phyloP scores from a whole-genome alignment of 371 early-diverging fungal species.

The Rhizomucor pusillus region DNA sequence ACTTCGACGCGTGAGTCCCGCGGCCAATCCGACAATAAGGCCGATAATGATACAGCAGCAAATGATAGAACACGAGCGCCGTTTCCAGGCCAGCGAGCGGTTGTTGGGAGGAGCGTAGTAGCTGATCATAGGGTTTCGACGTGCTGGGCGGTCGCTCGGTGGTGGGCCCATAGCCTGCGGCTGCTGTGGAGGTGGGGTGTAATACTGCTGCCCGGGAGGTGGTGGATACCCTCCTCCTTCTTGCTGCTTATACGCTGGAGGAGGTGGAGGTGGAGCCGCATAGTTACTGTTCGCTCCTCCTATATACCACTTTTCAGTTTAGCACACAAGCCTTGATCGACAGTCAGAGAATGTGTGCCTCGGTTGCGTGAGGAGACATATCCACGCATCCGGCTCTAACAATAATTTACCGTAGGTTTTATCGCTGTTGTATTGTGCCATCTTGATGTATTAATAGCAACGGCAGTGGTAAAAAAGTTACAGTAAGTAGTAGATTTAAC shows the following conservation, averaged over 20 bases:
- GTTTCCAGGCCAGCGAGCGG: conserved; percentile 20
- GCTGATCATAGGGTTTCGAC: conserved; percentile 16
- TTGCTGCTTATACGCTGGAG: conserved; percentile 5
- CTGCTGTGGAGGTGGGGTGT: conserved; percentile 25
- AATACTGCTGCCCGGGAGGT: conserved; percentile 23
- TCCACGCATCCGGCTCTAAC: too few species aligned
- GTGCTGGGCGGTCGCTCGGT: conserved; percentile 4
- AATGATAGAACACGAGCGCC: conserved; percentile 24
- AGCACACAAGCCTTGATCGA: not conserved
- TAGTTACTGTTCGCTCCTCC: too few species aligned
- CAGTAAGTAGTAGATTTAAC: too few species aligned
- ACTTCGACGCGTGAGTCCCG: conserved; percentile 25
- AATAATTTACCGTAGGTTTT: too few species aligned
- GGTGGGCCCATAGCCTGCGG: conserved; percentile 14
- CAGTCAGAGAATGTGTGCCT: too few species aligned
- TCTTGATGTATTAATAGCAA: too few species aligned
- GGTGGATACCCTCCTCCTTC: conserved; percentile 3
- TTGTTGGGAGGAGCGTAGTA: conserved; percentile 37
- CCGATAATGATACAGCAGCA: conserved; percentile 34
- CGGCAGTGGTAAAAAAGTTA: too few species aligned
- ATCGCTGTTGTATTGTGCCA: too few species aligned
- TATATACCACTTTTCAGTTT: too few species aligned
- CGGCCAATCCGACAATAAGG: conserved; percentile 26
- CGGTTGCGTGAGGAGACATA: too few species aligned
- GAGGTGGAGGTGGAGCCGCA: conserved; percentile 3